Conservation (phyloP, 1,139 yeast genomes). For the Blastobotrys niveus region DNA sequence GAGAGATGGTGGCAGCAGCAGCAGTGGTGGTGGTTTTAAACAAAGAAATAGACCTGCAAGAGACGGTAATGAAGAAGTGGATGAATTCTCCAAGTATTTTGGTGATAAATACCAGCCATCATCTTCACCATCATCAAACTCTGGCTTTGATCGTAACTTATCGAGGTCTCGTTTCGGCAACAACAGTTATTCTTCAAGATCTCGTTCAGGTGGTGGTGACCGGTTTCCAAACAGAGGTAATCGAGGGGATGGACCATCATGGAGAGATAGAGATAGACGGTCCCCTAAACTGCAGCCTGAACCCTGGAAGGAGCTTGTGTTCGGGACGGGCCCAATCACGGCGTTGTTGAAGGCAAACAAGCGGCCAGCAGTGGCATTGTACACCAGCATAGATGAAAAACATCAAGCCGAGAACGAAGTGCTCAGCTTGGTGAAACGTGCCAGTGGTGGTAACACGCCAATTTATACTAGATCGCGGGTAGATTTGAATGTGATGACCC, state of each 20-base stretch:
- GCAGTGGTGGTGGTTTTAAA: too few relatives aligned
- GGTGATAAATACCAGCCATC: slow-evolving; percentile 10
- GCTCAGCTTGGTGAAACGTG: slow-evolving; percentile 28
- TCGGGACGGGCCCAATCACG: slow-evolving; percentile 69
- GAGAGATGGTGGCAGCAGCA: not conserved
- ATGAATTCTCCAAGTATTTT: slow-evolving; percentile 5
- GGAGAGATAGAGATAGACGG: not conserved
- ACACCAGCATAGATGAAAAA: slow-evolving; percentile 36
- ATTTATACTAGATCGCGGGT: slow-evolving; percentile 37
- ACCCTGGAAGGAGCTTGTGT: slow-evolving; percentile 62
- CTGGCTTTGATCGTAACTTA: too few relatives aligned
- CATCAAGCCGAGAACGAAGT: slow-evolving; percentile 36
- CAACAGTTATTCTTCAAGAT: too few relatives aligned
- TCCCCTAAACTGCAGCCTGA: slow-evolving; percentile 15
- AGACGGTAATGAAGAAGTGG: slow-evolving; percentile 4
- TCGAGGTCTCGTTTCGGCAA: too few relatives aligned
- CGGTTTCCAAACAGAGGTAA: too few relatives aligned
- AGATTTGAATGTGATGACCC: slow-evolving; percentile 55
- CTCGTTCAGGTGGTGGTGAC: too few relatives aligned
- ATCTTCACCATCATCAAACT: too few relatives aligned
- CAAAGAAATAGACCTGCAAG: not conserved
- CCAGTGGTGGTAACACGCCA: slow-evolving; percentile 25
- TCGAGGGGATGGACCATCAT: too few relatives aligned
- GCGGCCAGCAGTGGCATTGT: slow-evolving; percentile 43
- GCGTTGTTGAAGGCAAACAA: slow-evolving; percentile 60